These are phyloP conservation scores for Pythium volutum DNA, from an alignment of 352 stramenopile species.

Conservation along the genomic window DNA sequence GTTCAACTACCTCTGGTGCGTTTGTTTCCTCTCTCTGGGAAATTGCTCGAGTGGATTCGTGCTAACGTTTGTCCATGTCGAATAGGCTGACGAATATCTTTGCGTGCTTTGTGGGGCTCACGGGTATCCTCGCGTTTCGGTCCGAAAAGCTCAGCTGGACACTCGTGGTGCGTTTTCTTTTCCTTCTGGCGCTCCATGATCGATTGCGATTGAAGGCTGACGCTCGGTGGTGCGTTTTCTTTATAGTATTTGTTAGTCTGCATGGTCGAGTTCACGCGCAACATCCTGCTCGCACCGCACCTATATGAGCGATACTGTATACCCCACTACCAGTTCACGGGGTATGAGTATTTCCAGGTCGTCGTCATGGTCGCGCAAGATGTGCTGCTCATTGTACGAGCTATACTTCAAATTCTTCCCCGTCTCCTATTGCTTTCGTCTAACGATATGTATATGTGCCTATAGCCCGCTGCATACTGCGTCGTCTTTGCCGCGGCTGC, in stretches of 20 bases:
- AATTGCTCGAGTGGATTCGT: no score
- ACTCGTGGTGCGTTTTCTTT: slow-evolving; percentile 52
- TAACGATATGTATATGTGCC: neutral
- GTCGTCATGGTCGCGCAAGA: slow-evolving; percentile 57
- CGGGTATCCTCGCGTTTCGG: slow-evolving; percentile 65
- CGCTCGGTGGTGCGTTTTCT: neutral
- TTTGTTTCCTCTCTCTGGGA: neutral
- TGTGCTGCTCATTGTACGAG: slow-evolving; percentile 64
- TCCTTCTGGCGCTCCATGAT: neutral
- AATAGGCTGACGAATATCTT: slow-evolving; percentile 70
- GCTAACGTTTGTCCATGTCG: neutral
- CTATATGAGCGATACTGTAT: slow-evolving; percentile 59
- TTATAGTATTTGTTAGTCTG: slow-evolving; percentile 64
- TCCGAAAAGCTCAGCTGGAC: slow-evolving; percentile 81
- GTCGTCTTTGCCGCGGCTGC: slow-evolving; percentile 67
- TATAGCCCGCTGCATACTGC: slow-evolving; percentile 58
- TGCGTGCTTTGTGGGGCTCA: slow-evolving; percentile 57
- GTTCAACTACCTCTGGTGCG: slow-evolving; percentile 72
- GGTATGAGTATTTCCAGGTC: slow-evolving; percentile 80
- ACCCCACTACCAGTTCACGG: slow-evolving; percentile 51
- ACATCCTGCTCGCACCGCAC: slow-evolving; percentile 62
- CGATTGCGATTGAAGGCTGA: neutral
- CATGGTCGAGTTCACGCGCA: slow-evolving; percentile 66
- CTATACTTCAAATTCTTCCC: neutral
- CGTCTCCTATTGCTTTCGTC: neutral